Base-by-base conservation (phyloP, 768 basidiomycete genomes). In the Ephemerocybe angulata region DNA sequence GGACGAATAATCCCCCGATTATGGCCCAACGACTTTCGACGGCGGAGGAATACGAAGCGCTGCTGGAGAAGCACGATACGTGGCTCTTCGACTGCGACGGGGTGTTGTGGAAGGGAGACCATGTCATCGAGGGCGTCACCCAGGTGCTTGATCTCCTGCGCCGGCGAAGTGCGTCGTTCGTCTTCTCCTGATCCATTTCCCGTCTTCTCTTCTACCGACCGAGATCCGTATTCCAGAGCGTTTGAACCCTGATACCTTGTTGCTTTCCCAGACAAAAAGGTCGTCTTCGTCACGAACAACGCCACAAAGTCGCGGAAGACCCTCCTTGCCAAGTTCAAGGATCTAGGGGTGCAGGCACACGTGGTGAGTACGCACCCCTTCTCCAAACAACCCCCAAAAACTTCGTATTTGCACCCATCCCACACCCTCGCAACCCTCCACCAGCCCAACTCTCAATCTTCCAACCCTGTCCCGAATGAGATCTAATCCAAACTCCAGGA, bases 71-170 rank as follows among this genome's bases (percentile, higher is more conserved):
- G 65, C 93, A 88, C 67, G 94, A 98, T 67, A 96, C 94, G 25
- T 96, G 93, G 86, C 80, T 98, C 71, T 90, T 97, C 60, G 94
- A 98, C 71, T 98, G 95, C 66, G 94, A 98, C 65, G 95, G 94
- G 13, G 95, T 98, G 21, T 77, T 98, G 30, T 98, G 95, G 91
- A 84, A 86, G 54, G 94, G 90, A 15, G 87, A 89, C 69, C 76
- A 78, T 46, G 74, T 89, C 28, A 82, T 95, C 61, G 86, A 91
- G 15, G 92, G 92, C 8, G 87, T 85, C 2, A 71, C 82, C 38
- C 82, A 93, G 42, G 90, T 92, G 19, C 76, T 98, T 59, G 72
- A 77, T 46, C 72, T 87, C 55, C 74, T 97, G 60, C 82, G 94
- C 58, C 75, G 76, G 56, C 78, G 78, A 68, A 86, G 93, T 90